Conservation (phyloP, 2,329 filamentous ascomycete genomes). For the Amesomyces nigricolor region DNA sequence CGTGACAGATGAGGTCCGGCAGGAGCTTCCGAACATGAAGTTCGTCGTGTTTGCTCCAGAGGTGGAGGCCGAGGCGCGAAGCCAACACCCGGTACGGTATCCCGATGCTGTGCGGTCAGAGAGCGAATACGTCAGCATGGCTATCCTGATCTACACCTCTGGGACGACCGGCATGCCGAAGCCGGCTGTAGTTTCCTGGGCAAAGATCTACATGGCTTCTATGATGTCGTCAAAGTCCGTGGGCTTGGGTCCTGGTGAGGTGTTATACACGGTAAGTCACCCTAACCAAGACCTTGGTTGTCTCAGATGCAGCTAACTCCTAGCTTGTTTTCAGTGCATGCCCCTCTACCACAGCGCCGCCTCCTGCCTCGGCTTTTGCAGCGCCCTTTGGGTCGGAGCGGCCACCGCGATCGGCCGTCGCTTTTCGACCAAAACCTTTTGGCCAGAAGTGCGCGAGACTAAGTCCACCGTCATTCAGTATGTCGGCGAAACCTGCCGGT, state of each 20-base stretch:
- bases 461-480: constrained; percentile 76
- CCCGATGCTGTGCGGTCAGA: constrained; percentile 52
- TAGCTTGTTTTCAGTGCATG: constrained; percentile 57
- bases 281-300: no score
- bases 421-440: constrained; percentile 73
- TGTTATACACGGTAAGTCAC: constrained; percentile 64
- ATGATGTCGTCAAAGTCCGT: constrained; percentile 51
- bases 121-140: constrained; percentile 51
- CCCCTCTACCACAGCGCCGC: constrained; percentile 83
- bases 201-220: constrained; percentile 53
- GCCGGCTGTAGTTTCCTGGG: constrained; percentile 67
- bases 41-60: constrained; percentile 57
- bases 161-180: constrained; percentile 84
- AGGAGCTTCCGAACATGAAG: constrained; percentile 44
- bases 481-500: constrained; percentile 80
- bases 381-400: constrained; percentile 53
- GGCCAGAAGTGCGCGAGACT: constrained; percentile 64
- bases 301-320: no score
- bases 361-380: constrained; percentile 59
- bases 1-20: constrained; percentile 51
- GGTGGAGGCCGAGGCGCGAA: constrained; percentile 47
- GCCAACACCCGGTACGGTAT: constrained; percentile 48
- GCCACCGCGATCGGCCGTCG: constrained; percentile 68
- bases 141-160: constrained; percentile 75
- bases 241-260: constrained; percentile 51